Evolutionary conservation across 2,329 filamentous ascomycete species (phyloP).

Genomic region (Fulvia fulva): DNA sequence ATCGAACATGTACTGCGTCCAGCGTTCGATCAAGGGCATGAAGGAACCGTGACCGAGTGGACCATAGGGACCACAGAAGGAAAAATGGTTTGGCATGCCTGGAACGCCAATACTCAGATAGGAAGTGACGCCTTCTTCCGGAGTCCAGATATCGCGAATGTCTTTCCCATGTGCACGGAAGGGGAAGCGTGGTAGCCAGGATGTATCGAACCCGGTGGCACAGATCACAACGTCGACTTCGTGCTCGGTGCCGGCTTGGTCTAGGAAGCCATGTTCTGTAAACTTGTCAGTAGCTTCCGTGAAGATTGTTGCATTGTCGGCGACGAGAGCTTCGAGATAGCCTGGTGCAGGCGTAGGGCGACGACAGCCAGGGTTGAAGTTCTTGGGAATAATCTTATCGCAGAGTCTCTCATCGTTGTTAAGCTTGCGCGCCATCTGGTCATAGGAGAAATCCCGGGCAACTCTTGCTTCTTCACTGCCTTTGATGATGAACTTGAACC

Average conservation of each 20-base stretch:
- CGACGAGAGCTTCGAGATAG: slow-evolving; percentile 40
- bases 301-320: slow-evolving; percentile 33
- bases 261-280: slow-evolving; percentile 31
- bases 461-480: slow-evolving; percentile 44
- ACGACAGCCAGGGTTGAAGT: slow-evolving; percentile 42
- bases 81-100: slow-evolving; percentile 44
- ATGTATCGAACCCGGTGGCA: slow-evolving; percentile 38
- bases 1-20: slow-evolving; percentile 39
- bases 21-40: slow-evolving; percentile 40
- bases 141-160: slow-evolving; percentile 37
- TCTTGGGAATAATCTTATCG: slow-evolving; percentile 46
- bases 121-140: slow-evolving; percentile 34
- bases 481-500: slow-evolving; percentile 53
- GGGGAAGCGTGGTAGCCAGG: slow-evolving; percentile 34
- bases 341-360: slow-evolving; percentile 41
- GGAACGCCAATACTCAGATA: slow-evolving; percentile 43
- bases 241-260: slow-evolving; percentile 30
- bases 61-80: slow-evolving; percentile 41
- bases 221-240: slow-evolving; percentile 36
- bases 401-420: slow-evolving; percentile 37
- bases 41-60: slow-evolving; percentile 40
- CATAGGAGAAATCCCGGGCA: slow-evolving; percentile 39
- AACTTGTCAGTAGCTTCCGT: slow-evolving; percentile 32
- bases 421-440: slow-evolving; percentile 41
- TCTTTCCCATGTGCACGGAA: slow-evolving; percentile 29